Evolutionary conservation across 371 early-diverging fungal genomes (phyloP), one percentile per base, ranked within the genome.

Genomic region (Mortierella sp.): DNA sequence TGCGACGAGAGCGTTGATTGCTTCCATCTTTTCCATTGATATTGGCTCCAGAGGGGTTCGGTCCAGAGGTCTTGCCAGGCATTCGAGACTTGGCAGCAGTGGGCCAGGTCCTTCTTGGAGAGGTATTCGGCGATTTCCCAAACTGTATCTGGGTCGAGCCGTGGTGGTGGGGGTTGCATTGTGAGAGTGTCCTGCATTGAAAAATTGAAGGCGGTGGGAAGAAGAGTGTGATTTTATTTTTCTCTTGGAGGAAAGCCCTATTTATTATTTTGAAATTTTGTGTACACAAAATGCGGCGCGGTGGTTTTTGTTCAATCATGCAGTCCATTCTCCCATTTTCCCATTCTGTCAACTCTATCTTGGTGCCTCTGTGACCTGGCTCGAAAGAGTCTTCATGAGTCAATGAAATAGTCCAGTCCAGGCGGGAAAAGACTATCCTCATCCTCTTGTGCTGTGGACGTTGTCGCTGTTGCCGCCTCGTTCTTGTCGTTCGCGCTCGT

Each of bases 401-500:
- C 51, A 7, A 55, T n/a, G 46, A 84, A 80, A 27, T 80, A 74
- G 60, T 84, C 84, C 49, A 84, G 43, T 4, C 77, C 80, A 7
- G 81, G 81, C 3, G 84, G 84, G 71, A 84, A 84, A 21, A 84
- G 65, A 14, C 75, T 75, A 0, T 75, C 75, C 4, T 80, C 80
- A 16, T 77, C 77, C 21, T 77, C 83, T 41, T 75, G 48, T 32
- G 46, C n/a, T 41, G 11, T 60, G n/a, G 78, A 51, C 29, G 29
- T 18, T 56, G 46, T 35, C 49, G 35, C 48, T 48, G 41, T 11
- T 7, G 14, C 18, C 32, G 41, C 18, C 58, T 18, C 38, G 8
- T 21, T 41, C 21, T 68, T 68, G 68, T 68, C 68, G 24, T 41
- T 14, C 11, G 63, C 16, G 14, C 70, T 24, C 1, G 58, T 44